Base-by-base conservation (phyloP, 176 grass and related monocot genomes). In the Oryza glumipatula region DNA sequence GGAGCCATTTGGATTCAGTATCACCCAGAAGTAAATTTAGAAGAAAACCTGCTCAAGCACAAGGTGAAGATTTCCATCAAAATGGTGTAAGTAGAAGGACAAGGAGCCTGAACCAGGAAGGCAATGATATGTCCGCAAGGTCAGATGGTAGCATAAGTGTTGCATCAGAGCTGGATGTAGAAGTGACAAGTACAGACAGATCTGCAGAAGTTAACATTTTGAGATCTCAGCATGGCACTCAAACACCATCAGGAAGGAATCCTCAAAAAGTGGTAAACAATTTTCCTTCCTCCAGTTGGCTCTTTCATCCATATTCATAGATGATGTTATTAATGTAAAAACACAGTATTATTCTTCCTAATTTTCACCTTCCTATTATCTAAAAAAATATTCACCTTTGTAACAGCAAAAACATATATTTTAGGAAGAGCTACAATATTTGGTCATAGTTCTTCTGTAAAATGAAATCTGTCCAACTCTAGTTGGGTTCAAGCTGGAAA, bases 21-120 rank as follows among this genome's bases (percentile, higher is more conserved):
- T 99, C 94, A 32, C 91, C 97, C 21, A 89, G 88, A 91, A 88
- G 77, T 82, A 92, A 88, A 89, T 19, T 83, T 74, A 91, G 86
- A 87, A 74, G 84, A 83, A 96, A 94, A 86, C 81, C 84, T 81
- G 74, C 68, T 82, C 92, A 92, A 82, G 67, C 89, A 80, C 87
- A 90, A 82, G 80, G 76, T 80, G 86, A 92, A 89, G 84, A 89
- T 87, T 75, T 41, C 47, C 82, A 89, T 63, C 74, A 87, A 35
- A 94, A 56, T 91, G 82, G 89, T 74, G 77, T 47, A 68, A 84
- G 58, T 69, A 77, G 83, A 46, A 92, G 76, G 72, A 88, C 90
- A 61, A 84, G 83, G 68, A 92, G 88, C 79, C 68, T 83, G 67
- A 88, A 82, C 76, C 87, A 77, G 41, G 88, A 90, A 71, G 73